Base-by-base conservation (phyloP, 345 rosid species). In the sweet orange (Citrus sinensis) region DNA sequence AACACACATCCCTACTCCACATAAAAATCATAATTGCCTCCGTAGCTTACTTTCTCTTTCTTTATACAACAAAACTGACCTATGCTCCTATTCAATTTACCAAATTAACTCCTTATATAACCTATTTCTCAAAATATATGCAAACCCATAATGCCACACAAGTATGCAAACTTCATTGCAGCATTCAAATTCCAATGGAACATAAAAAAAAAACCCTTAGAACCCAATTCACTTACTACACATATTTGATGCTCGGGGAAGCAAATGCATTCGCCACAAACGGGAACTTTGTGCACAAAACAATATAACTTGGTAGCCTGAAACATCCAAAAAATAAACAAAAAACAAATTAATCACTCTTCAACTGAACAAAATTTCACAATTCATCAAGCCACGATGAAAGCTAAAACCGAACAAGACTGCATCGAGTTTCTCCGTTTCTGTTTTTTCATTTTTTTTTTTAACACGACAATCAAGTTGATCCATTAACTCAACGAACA, bases 221-320 rank as follows among this genome's bases (percentile, higher is more conserved):
- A 30, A 37, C 40, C 11, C 63, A 40, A 14, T 65, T 17, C 7
- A 82, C 85, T 79, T 88, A 97, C 99, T 85, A 94, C 99, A 17
- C 99, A 97, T 74, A 89, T 89, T 83, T 88, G 96, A 85, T 94
- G 99, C 92, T 97, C 99, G 7, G 92, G 90, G 83, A 90, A 94
- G 86, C 98, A 94, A 79, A 97, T 83, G 82, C 99, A 95, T 83
- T 95, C 99, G 37, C 99, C 98, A 40, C 99, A 95, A 78, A 95
- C 97, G 37, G 99, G 98, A 76, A 91, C 97, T 87, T 95, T 95
- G 88, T 95, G 99, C 78, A 95, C 99, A 76, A 93, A 95, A 85
- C 99, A 95, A 80, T 95, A 95, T 40, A 95, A 80, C 85, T 93
- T 95, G 7, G 99, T 97, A 79, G 99, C 98, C 99, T 97, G 91